Base-by-base conservation (phyloP, 257 asterid genomes). In the Ophiorrhiza pumila region DNA sequence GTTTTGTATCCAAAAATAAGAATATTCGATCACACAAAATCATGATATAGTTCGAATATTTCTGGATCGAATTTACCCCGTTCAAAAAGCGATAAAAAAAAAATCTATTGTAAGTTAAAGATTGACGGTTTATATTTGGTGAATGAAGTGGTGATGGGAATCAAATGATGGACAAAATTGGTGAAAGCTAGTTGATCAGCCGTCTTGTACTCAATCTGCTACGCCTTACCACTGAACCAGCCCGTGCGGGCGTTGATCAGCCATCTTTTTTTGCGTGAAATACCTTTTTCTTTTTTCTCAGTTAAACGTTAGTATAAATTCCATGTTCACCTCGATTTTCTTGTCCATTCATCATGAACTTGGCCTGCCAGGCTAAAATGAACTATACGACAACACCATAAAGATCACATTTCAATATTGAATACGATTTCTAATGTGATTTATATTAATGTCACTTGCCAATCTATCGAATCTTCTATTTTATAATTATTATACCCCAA, bases 251-350 rank as follows among this genome's bases (percentile, higher is more conserved):
- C n/a, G n/a, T n/a, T n/a, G n/a, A n/a, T n/a, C n/a, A n/a, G n/a
- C n/a, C n/a, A n/a, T n/a, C n/a, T n/a, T 29, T 15, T 32, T 67
- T 67, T 17, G 57, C 13, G 50, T 67, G 72, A 67, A 56, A 47
- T 59, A 42, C 47, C 35, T 37, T 39, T 63, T 10, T n/a, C 18
- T 9, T 39, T 41, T 53, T 7, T 35, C 23, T 23, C 15, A 45
- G 49, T 34, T 34, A 50, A 5, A 3, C 35, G 46, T n/a, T n/a
- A 42, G 20, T 31, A 47, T 25, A 32, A 23, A 27, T 34, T 49
- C 43, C 64, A 52, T 23, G 43, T 8, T 39, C 62, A 25, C 18
- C 67, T 42, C 39, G 4, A 70, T 17, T 27, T 18, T 37, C 5
- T 47, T 17, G 60, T 25, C 25, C 18, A 5, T 37, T 37, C 32